Conservation (phyloP, 2,329 filamentous ascomycete genomes). For the Tolypocladium tropicale region DNA sequence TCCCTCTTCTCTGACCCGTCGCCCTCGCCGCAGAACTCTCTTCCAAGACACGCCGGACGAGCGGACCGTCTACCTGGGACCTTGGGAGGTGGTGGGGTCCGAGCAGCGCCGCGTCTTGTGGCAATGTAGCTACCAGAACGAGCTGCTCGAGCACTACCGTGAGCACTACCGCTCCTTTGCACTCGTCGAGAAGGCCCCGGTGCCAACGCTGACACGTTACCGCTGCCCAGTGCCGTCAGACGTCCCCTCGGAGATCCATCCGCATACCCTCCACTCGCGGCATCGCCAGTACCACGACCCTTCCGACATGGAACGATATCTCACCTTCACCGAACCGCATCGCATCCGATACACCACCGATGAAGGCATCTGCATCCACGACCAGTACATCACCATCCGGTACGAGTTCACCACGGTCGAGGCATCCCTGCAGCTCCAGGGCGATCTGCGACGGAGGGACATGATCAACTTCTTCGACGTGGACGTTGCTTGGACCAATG, state of each 20-base stretch:
- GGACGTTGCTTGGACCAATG: constrained; percentile 42
- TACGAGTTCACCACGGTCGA: constrained; percentile 42
- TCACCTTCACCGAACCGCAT: constrained; percentile 37
- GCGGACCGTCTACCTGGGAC: constrained; percentile 40
- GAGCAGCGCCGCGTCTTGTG: constrained; percentile 39
- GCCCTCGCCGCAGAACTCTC: constrained; percentile 27
- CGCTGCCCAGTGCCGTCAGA: constrained; percentile 33
- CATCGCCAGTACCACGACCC: constrained; percentile 41
- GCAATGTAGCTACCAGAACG: constrained; percentile 42
- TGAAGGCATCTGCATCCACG: constrained; percentile 35
- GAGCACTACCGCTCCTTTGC: constrained; percentile 11
- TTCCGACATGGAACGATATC: constrained; percentile 36
- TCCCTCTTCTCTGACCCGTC: constrained; percentile 7
- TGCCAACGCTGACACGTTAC: neutral
- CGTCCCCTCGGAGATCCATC: constrained; percentile 31
- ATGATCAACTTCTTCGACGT: constrained; percentile 41
- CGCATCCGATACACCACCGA: constrained; percentile 36
- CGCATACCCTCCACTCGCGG: constrained; percentile 38
- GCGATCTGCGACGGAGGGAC: constrained; percentile 36
- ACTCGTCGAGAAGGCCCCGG: neutral
- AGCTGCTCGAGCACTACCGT: constrained; percentile 42
- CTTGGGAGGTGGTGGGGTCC: constrained; percentile 38
- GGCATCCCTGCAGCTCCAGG: constrained; percentile 36
- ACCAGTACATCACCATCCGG: constrained; percentile 35
- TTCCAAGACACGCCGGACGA: constrained; percentile 39